Percentiles rank a stretch among this genome's conserved stretches.
phyloP scores from a whole-genome alignment of 805 yeast species.

The Cyberlindnera amylophila region DNA sequence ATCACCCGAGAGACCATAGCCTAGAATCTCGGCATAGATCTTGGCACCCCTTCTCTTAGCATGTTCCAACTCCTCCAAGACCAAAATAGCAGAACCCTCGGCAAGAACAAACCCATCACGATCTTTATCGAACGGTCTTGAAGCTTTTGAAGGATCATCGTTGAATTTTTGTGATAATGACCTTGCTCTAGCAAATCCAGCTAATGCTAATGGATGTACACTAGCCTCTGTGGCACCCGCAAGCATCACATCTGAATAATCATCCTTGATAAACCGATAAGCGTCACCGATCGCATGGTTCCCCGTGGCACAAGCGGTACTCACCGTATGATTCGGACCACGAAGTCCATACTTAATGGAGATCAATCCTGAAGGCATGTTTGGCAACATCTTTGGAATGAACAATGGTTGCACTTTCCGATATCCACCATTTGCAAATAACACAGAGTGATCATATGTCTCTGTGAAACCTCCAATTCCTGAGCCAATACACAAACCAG shows the following conservation, averaged over 20 bases:
- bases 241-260: slow-evolving; percentile 80
- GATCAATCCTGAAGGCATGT: slow-evolving; percentile 93
- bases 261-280: slow-evolving; percentile 68
- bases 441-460: slow-evolving; percentile 56
- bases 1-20: slow-evolving; percentile 91
- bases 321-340: slow-evolving; percentile 85
- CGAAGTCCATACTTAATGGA: slow-evolving; percentile 71
- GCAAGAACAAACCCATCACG: slow-evolving; percentile 89
- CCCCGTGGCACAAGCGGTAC: slow-evolving; percentile 98
- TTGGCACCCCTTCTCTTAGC: slow-evolving; percentile 61
- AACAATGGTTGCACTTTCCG: slow-evolving; percentile 79
- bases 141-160: slow-evolving; percentile 60
- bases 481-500: slow-evolving; percentile 87
- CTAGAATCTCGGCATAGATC: slow-evolving; percentile 77
- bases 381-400: slow-evolving; percentile 76
- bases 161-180: slow-evolving; percentile 64
- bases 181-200: slow-evolving; percentile 89
- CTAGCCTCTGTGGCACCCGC: slow-evolving; percentile 95
- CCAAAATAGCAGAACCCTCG: slow-evolving; percentile 85
- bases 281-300: slow-evolving; percentile 94
- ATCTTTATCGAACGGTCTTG: slow-evolving; percentile 80
- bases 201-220: slow-evolving; percentile 78
- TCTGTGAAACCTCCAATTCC: slow-evolving; percentile 89
- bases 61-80: slow-evolving; percentile 74
- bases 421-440: slow-evolving; percentile 48